Conservation (phyloP, 1,284 basidiomycete genomes). For the Tylopilus sp. region DNA sequence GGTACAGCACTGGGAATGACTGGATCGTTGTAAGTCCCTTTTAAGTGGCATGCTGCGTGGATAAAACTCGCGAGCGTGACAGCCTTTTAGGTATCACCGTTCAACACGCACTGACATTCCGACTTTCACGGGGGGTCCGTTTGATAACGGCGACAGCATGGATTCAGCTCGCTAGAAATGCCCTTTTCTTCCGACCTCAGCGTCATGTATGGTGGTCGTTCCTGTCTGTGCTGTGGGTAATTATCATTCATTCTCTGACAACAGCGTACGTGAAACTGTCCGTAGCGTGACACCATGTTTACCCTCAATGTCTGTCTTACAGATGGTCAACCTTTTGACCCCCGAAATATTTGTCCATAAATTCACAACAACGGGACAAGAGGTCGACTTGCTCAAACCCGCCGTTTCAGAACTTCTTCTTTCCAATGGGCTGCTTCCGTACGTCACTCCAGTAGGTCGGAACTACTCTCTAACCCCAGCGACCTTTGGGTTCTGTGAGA, state of each 20-base stretch:
- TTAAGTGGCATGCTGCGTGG: no score
- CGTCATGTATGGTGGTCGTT: neutral
- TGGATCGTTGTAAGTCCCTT: neutral
- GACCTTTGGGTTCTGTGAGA: neutral
- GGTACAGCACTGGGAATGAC: neutral
- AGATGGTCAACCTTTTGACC: neutral
- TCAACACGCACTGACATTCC: neutral
- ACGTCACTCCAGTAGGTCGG: neutral
- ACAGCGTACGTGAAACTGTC: neutral
- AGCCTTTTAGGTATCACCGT: neutral
- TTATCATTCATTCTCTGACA: neutral
- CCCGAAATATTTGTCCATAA: neutral
- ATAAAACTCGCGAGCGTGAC: neutral
- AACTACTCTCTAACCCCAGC: neutral
- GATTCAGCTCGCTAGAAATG: neutral
- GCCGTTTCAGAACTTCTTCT: neutral
- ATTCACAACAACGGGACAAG: neutral
- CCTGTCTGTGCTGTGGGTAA: neutral
- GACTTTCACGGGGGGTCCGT: neutral
- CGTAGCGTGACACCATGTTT: neutral
- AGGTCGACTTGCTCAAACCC: neutral
- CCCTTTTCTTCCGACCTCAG: neutral
- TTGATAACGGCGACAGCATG: neutral
- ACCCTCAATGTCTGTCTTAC: neutral
- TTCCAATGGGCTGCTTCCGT: neutral